Percentiles rank a stretch among this genome's conserved stretches.
These are phyloP conservation scores for Exsudoporus floridanus DNA, from an alignment of 1,284 basidiomycete genomes.

Conservation along the genomic window DNA sequence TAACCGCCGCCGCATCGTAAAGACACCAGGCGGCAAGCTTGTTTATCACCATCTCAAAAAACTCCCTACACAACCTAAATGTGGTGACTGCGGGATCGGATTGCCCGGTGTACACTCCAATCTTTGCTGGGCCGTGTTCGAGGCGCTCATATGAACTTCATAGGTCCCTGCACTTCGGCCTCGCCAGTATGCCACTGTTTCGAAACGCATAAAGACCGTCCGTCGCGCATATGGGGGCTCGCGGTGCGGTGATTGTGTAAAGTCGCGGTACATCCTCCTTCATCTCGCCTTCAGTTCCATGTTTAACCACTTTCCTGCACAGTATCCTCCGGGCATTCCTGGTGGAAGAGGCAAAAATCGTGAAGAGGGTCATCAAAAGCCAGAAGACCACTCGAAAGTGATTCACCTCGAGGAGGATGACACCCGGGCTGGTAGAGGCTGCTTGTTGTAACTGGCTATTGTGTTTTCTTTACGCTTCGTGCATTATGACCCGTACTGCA, in stretches of 20 bases:
- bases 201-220: conserved; percentile 95
- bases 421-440: background rate
- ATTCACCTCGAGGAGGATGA: conserved; percentile 2
- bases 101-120: conserved; percentile 79
- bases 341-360: conserved; percentile 99
- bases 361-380: conserved; percentile 98
- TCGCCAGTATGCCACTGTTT: conserved; percentile 88
- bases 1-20: conserved; percentile 92
- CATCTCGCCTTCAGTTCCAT: background rate
- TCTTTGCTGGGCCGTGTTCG: background rate
- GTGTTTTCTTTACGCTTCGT: conserved; percentile 8
- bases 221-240: conserved; percentile 94
- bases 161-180: conserved; percentile 92
- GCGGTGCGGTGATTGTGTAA: conserved; percentile 89
- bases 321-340: conserved; percentile 99
- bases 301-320: background rate
- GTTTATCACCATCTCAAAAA: conserved; percentile 92
- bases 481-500: conserved; percentile 18
- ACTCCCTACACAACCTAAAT: conserved; percentile 86
- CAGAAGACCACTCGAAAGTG: conserved; percentile 33
- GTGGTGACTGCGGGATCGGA: conserved; percentile 93
- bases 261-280: conserved; percentile 68
- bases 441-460: conserved; percentile 10
- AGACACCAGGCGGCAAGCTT: conserved; percentile 94
- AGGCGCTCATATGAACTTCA: background rate